Conservation (phyloP, 768 basidiomycete species). For the Trametopsis cervina region DNA sequence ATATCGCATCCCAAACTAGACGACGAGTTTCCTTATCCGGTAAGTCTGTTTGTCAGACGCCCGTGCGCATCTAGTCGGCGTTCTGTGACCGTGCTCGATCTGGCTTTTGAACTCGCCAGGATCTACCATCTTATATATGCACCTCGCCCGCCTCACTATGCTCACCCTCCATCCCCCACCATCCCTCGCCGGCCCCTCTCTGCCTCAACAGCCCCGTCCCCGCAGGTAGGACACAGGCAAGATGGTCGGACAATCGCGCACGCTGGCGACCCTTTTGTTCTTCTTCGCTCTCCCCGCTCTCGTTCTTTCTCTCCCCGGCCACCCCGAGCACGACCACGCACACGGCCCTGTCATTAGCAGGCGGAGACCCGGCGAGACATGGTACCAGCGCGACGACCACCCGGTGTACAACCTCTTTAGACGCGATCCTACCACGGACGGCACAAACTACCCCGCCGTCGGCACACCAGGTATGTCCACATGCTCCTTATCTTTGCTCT, state of each 20-base stretch:
- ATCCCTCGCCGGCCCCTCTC: constrained; percentile 21
- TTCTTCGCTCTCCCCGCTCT: background rate
- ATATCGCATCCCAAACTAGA: too few species aligned
- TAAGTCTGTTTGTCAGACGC: too few species aligned
- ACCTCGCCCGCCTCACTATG: too few species aligned
- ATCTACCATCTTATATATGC: too few species aligned
- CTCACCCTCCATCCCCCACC: background rate
- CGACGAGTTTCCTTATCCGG: too few species aligned
- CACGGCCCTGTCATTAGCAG: constrained; percentile 14
- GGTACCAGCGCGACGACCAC: constrained; percentile 61
- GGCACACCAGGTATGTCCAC: constrained; percentile 52
- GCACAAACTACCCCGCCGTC: constrained; percentile 41
- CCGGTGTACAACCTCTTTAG: constrained; percentile 57
- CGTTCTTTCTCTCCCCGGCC: constrained; percentile 14
- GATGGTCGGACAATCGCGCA: constrained; percentile 14
- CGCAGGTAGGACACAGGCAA: constrained; percentile 2
- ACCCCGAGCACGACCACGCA: constrained; percentile 17
- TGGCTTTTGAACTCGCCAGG: too few species aligned
- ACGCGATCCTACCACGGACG: constrained; percentile 39
- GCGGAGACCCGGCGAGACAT: constrained; percentile 28
- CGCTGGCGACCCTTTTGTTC: constrained; percentile 23
- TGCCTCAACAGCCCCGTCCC: constrained; percentile 17
- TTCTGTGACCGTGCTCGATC: too few species aligned
- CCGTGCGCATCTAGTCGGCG: too few species aligned
- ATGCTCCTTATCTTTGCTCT: background rate